Evolutionary conservation across 2,329 filamentous ascomycete genomes (phyloP).

Genomic region (Diaporthe vaccinii): DNA sequence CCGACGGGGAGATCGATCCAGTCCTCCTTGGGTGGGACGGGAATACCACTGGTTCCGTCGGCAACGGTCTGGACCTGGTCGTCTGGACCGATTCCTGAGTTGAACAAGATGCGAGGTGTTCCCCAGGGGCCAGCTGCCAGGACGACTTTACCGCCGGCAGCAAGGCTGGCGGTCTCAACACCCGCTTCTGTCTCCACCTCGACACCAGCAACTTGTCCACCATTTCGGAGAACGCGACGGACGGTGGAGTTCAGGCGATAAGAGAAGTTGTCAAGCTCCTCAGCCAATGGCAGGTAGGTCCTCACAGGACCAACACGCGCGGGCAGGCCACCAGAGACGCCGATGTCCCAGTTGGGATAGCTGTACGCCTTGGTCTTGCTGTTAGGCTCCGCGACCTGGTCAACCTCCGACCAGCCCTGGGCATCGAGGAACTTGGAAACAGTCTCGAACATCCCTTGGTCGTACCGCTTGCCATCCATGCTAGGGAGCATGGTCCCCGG

Average conservation of each 20-base stretch:
- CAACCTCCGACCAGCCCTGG: slow-evolving; percentile 37
- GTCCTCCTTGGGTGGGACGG: slow-evolving; percentile 41
- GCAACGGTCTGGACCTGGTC: slow-evolving; percentile 40
- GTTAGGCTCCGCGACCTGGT: slow-evolving; percentile 38
- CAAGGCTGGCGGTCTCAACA: slow-evolving; percentile 29
- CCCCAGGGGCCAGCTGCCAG: slow-evolving; percentile 43
- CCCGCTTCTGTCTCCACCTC: slow-evolving; percentile 16
- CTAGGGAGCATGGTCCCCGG: slow-evolving; percentile 46
- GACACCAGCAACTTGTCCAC: slow-evolving; percentile 31
- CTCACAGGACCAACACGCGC: slow-evolving; percentile 41
- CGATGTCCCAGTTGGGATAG: slow-evolving; percentile 20
- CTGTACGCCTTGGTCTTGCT: slow-evolving; percentile 37
- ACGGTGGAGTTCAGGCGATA: slow-evolving; percentile 44
- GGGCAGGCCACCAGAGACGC: slow-evolving; percentile 30
- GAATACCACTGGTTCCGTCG: slow-evolving; percentile 20
- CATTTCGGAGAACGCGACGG: slow-evolving; percentile 41
- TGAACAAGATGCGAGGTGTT: slow-evolving; percentile 39
- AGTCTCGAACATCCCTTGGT: slow-evolving; percentile 35
- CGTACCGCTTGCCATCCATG: slow-evolving; percentile 43
- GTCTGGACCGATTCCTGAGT: slow-evolving; percentile 32
- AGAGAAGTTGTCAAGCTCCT: slow-evolving; percentile 43
- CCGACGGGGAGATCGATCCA: slow-evolving; percentile 45
- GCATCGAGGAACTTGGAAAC: slow-evolving; percentile 33
- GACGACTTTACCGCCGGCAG: slow-evolving; percentile 42
- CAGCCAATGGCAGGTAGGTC: slow-evolving; percentile 43